phyloP scores from a whole-genome alignment of 176 grass and related monocot genomes.

The Ananas comosus region DNA sequence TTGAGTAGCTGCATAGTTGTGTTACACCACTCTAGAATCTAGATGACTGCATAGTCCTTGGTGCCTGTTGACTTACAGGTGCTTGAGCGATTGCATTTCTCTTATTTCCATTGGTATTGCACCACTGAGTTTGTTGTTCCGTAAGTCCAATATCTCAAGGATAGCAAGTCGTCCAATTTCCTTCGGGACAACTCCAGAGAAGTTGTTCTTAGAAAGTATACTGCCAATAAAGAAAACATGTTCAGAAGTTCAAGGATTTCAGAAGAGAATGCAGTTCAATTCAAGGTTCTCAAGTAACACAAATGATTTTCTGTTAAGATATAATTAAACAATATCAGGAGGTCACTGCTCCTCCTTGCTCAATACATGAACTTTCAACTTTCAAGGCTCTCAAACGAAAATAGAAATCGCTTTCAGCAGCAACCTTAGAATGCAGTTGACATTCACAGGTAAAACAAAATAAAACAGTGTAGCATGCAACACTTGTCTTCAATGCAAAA shows the following conservation, averaged over 20 bases:
- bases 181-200: slow-evolving; percentile 67
- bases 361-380: no score
- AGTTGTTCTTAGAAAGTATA: slow-evolving; percentile 66
- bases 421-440: no score
- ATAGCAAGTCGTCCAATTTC: slow-evolving; percentile 53
- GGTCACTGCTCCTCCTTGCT: no score
- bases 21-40: not conserved
- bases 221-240: slow-evolving; percentile 32
- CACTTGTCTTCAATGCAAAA: no score
- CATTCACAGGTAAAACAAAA: no score
- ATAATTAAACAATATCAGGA: no score
- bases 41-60: slow-evolving; percentile 3
- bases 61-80: slow-evolving; percentile 53
- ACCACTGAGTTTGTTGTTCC: slow-evolving; percentile 69
- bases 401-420: no score
- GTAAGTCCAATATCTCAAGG: slow-evolving; percentile 82
- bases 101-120: slow-evolving; percentile 66
- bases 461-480: no score
- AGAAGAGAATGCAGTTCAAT: not conserved
- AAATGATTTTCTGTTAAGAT: not conserved
- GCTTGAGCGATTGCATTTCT: slow-evolving; percentile 78
- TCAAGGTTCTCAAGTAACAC: not conserved
- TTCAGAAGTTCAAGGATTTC: not conserved
- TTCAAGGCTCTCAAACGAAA: no score
- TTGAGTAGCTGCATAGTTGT: slow-evolving; percentile 4